Conservation (phyloP, 225 moss, liverwort and hornwort genomes). For the Sphagnum tenellum region DNA sequence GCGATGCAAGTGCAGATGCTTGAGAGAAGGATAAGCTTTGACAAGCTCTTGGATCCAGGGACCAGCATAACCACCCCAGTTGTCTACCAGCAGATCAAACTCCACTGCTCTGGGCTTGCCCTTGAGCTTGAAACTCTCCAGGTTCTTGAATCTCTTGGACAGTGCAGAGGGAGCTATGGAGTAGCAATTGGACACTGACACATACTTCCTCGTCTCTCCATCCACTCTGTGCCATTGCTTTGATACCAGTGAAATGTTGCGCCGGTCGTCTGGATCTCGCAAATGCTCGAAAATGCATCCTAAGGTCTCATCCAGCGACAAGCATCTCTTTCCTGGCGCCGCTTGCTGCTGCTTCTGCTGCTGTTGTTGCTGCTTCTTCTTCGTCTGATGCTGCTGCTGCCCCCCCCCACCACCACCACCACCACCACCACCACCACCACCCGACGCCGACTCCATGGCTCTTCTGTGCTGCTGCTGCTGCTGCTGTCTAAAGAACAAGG, state of each 20-base stretch:
- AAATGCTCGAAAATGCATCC: slow-evolving; percentile 24
- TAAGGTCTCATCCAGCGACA: slow-evolving; percentile 32
- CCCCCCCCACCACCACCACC: no score
- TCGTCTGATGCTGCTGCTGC: no score
- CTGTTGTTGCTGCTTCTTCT: no score
- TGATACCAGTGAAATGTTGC: slow-evolving; percentile 22
- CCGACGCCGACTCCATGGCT: no score
- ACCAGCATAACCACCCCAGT: slow-evolving; percentile 71
- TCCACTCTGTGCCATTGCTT: slow-evolving; percentile 36
- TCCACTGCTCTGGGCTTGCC: slow-evolving; percentile 64
- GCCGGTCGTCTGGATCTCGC: slow-evolving; percentile 22
- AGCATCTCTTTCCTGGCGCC: slow-evolving; percentile 16
- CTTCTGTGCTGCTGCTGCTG: no score
- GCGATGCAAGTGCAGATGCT: slow-evolving; percentile 54
- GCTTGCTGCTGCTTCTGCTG: no score
- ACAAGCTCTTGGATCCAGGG: slow-evolving; percentile 60
- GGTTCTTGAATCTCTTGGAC: slow-evolving; percentile 24
- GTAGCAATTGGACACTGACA: slow-evolving; percentile 29
- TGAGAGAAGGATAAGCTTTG: slow-evolving; percentile 24
- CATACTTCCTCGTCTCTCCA: slow-evolving; percentile 26
- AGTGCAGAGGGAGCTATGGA: slow-evolving; percentile 22
- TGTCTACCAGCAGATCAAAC: slow-evolving; percentile 36
- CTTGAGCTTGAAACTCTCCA: slow-evolving; percentile 53
- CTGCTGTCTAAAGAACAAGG: no score
- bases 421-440: no score